phyloP scores from a whole-genome alignment of 352 stramenopile species.

The Pythium phragmiticola region DNA sequence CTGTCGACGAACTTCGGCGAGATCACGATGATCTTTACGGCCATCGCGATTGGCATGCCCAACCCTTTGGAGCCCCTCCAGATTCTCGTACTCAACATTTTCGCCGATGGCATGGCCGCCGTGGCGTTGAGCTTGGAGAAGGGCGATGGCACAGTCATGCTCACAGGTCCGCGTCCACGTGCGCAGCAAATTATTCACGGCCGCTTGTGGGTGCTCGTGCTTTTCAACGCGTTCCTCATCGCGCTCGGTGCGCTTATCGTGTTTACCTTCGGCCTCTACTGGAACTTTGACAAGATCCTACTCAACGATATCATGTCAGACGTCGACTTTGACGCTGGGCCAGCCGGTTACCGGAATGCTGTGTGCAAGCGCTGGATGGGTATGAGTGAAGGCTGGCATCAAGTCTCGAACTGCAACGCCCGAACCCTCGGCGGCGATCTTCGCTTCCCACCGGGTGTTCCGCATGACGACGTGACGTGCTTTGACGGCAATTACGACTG shows the following conservation, averaged over 20 bases:
- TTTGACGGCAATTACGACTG: constrained; percentile 56
- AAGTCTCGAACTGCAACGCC: constrained; percentile 50
- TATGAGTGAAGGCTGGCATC: constrained; percentile 40
- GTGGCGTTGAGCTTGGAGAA: constrained; percentile 76
- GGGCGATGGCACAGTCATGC: constrained; percentile 69
- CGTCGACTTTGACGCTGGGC: constrained; percentile 37
- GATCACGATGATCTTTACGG: constrained; percentile 85
- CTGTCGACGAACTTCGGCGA: constrained; percentile 97
- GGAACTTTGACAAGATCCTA: constrained; percentile 66
- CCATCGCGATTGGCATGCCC: constrained; percentile 55
- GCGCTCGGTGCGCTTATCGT: constrained; percentile 51
- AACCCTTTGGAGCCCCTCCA: constrained; percentile 94
- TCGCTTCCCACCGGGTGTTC: constrained; percentile 39
- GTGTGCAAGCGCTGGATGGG: constrained; percentile 61
- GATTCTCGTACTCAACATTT: constrained; percentile 98
- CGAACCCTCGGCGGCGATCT: constrained; percentile 33
- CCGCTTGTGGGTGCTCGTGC: constrained; percentile 63
- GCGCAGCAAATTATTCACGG: constrained; percentile 65
- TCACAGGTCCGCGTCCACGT: constrained; percentile 48
- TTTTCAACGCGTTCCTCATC: constrained; percentile 69
- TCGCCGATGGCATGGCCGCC: constrained; percentile 92
- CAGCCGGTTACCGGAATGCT: constrained; percentile 41
- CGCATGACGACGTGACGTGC: constrained; percentile 47
- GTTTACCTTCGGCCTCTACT: constrained; percentile 62
- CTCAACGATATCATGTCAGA: constrained; percentile 49